Evolutionary conservation across 2,329 filamentous ascomycete species (phyloP).

Genomic region (Xylaria arbuscula): DNA sequence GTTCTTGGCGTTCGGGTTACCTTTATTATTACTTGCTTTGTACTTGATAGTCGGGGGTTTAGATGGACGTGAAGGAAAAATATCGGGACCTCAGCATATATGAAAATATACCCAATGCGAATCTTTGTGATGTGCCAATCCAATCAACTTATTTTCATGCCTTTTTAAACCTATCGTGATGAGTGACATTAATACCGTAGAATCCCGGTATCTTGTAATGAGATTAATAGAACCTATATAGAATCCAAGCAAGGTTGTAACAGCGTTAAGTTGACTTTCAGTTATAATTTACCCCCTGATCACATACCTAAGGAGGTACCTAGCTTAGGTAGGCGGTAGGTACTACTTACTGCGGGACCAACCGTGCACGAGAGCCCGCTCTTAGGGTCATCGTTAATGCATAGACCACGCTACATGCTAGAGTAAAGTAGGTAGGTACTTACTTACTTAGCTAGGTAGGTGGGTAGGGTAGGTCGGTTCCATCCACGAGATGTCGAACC

Average conservation of each 20-base stretch:
- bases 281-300: too few relatives aligned
- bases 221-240: too few relatives aligned
- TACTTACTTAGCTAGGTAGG: too few relatives aligned
- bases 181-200: neutral
- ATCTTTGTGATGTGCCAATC: constrained; percentile 48
- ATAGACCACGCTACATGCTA: neutral
- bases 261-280: too few relatives aligned
- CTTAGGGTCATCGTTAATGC: neutral
- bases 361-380: neutral
- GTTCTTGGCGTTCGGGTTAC: constrained; percentile 27
- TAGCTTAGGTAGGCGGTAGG: too few relatives aligned
- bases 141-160: constrained; percentile 1
- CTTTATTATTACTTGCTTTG: constrained; percentile 14
- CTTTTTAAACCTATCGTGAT: neutral
- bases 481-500: constrained; percentile 18
- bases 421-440: too few relatives aligned
- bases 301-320: neutral
- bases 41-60: constrained; percentile 47
- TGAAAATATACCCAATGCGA: constrained; percentile 51
- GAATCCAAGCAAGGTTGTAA: too few relatives aligned
- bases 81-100: constrained; percentile 44
- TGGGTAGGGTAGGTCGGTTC: too few relatives aligned
- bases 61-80: constrained; percentile 45
- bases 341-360: too few relatives aligned
- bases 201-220: too few relatives aligned